phyloP scores from a whole-genome alignment of 768 basidiomycete genomes.

The Suillus variegatus region DNA sequence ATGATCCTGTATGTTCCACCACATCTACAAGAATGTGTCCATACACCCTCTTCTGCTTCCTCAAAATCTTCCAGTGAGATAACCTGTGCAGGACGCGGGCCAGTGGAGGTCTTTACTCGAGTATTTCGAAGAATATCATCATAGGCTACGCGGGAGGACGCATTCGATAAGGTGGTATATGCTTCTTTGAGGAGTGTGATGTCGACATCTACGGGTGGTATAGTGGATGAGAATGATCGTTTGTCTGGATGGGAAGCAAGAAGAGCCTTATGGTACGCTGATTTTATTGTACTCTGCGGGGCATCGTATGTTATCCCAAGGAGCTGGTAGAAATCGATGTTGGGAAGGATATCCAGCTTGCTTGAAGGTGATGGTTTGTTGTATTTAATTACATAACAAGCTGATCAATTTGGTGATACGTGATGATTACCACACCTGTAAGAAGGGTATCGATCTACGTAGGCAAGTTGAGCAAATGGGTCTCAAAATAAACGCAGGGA shows the following conservation, averaged over 20 bases:
- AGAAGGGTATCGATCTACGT: conserved; percentile 1
- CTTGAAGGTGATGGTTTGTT: not conserved
- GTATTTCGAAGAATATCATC: conserved; percentile 35
- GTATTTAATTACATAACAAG: not conserved
- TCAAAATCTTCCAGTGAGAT: conserved; percentile 78
- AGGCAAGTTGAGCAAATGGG: not conserved
- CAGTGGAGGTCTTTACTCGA: conserved; percentile 18
- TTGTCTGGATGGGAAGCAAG: conserved; percentile 70
- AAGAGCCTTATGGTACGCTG: conserved; percentile 68
- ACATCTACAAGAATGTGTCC: conserved; percentile 72
- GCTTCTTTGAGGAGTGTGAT: conserved; percentile 69
- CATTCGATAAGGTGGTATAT: conserved; percentile 58
- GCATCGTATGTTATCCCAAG: conserved; percentile 55
- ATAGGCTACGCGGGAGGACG: conserved; percentile 49
- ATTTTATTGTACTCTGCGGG: conserved; percentile 57
- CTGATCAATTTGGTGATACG: not conserved
- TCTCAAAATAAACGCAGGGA: not conserved
- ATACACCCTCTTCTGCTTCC: conserved; percentile 40
- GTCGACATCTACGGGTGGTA: conserved; percentile 36
- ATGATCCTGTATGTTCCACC: conserved; percentile 65
- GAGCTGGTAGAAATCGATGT: conserved; percentile 58
- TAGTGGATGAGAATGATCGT: conserved; percentile 20
- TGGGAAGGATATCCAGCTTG: conserved; percentile 18
- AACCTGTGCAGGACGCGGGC: conserved; percentile 72
- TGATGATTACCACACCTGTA: not conserved